A percentile compares a stretch with the other conserved stretches of the same genome.
Evolutionary conservation across 139 green algal genomes (phyloP).

Genomic region (Chlorella sp.): DNA sequence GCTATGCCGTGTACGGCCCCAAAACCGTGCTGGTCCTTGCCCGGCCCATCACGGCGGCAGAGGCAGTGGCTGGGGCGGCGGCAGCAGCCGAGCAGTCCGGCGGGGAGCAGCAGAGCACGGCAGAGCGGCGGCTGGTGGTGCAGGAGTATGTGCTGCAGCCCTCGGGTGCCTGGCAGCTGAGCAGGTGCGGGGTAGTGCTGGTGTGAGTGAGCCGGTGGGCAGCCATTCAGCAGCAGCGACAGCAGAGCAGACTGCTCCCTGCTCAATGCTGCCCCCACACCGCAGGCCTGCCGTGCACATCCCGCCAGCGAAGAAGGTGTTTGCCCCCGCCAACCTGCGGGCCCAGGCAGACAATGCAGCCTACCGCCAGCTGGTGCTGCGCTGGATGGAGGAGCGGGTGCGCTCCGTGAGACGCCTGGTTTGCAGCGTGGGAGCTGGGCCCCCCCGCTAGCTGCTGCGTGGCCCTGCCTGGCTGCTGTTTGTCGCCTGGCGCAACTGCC

Average conservation of each 20-base stretch:
- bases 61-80: too few species aligned
- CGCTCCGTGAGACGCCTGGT: too few species aligned
- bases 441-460: too few species aligned
- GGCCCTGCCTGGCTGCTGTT: too few species aligned
- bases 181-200: conserved; percentile 7
- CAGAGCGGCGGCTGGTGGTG: conserved; percentile 34
- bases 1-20: conserved; percentile 85
- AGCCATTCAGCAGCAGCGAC: too few species aligned
- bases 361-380: conserved; percentile 70
- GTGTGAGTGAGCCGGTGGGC: too few species aligned
- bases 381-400: conserved; percentile 59
- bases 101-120: neutral
- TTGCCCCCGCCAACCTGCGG: conserved; percentile 87
- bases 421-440: too few species aligned
- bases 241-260: too few species aligned
- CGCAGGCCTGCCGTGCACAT: conserved; percentile 49
- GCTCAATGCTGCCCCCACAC: neutral
- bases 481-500: too few species aligned
- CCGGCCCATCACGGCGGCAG: conserved; percentile 24
- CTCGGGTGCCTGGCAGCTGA: conserved; percentile 5
- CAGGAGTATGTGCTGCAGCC: conserved; percentile 53
- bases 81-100: neutral
- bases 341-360: conserved; percentile 39
- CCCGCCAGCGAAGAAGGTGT: conserved; percentile 45
- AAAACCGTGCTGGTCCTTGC: conserved; percentile 83